Conservation (phyloP, 169 alveolate species). For the Nephromyces sp. region DNA sequence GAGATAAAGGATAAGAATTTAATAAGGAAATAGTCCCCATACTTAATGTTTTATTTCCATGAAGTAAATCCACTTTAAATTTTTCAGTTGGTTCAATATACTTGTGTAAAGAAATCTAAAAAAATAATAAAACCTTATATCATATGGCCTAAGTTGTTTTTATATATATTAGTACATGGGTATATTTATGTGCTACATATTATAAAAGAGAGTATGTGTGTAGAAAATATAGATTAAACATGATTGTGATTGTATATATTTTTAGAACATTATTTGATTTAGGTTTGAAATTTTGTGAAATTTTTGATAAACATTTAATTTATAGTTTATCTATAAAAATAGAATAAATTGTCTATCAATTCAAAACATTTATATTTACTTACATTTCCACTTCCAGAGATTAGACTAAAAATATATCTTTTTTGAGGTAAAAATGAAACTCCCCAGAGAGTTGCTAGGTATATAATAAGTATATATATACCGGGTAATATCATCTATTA, state of each 20-base stretch:
- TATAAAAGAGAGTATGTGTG: not conserved
- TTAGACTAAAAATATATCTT: no score
- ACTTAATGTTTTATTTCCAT: constrained; percentile 63
- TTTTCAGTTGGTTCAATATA: constrained; percentile 72
- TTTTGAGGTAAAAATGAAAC: no score
- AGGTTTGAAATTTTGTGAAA: not conserved
- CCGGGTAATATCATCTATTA: no score
- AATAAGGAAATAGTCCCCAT: constrained; percentile 74
- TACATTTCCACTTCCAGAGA: no score
- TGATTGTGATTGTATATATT: not conserved
- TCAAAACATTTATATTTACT: no score
- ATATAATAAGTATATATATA: no score
- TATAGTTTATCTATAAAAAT: no score
- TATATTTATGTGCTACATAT: not conserved
- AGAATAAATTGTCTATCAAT: no score
- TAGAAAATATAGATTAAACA: not conserved
- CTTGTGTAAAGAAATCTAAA: constrained; percentile 41
- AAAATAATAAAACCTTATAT: not conserved
- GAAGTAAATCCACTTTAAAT: constrained; percentile 56
- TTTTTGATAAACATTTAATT: no score
- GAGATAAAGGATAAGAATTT: constrained; percentile 70
- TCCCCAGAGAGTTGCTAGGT: no score
- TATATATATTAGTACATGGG: not conserved
- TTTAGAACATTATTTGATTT: not conserved
- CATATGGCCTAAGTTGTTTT: not conserved